These are phyloP conservation scores for Mucor indicus DNA, from an alignment of 371 early-diverging fungal species.

Conservation along the genomic window DNA sequence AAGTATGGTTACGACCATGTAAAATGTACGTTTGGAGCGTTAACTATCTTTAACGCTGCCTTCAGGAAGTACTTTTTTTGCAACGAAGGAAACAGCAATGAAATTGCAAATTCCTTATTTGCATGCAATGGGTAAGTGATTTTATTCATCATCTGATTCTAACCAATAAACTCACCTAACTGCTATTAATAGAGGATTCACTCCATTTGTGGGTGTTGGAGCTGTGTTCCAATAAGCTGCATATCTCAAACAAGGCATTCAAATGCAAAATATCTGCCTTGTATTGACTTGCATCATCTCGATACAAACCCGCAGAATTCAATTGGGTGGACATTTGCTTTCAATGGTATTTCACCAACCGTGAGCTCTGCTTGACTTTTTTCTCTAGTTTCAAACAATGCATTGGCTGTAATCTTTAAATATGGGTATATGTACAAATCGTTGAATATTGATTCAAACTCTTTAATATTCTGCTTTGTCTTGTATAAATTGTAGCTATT, in stretches of 20 bases:
- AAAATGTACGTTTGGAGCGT: conserved; percentile 3
- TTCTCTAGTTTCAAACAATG: conserved; percentile 1
- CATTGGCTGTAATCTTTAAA: conserved; percentile 3
- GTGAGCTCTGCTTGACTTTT: conserved; percentile 4
- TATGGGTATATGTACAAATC: conserved; percentile 9
- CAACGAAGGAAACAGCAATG: background rate
- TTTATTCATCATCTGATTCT: conserved; percentile 7
- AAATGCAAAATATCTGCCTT: conserved; percentile 1
- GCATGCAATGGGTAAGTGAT: conserved; percentile 12
- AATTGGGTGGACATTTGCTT: conserved; percentile 6
- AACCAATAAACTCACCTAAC: background rate
- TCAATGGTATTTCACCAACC: conserved; percentile 5
- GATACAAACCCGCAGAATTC: conserved; percentile 4
- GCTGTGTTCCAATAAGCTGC: conserved; percentile 10
- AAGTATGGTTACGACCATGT: conserved; percentile 12
- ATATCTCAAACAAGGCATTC: conserved; percentile 6
- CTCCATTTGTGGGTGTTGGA: conserved; percentile 14
- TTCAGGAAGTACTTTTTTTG: conserved; percentile 4
- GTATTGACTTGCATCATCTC: conserved; percentile 6
- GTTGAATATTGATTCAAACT: conserved; percentile 1
- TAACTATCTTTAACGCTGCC: conserved; percentile 4
- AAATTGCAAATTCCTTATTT: conserved; percentile 4
- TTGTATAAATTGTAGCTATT: conserved; percentile 5
- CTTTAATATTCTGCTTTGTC: conserved; percentile 1
- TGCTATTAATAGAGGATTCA: conserved; percentile 3